Base-by-base conservation (phyloP, 1,139 yeast genomes). In the Diutina neorugosa region DNA sequence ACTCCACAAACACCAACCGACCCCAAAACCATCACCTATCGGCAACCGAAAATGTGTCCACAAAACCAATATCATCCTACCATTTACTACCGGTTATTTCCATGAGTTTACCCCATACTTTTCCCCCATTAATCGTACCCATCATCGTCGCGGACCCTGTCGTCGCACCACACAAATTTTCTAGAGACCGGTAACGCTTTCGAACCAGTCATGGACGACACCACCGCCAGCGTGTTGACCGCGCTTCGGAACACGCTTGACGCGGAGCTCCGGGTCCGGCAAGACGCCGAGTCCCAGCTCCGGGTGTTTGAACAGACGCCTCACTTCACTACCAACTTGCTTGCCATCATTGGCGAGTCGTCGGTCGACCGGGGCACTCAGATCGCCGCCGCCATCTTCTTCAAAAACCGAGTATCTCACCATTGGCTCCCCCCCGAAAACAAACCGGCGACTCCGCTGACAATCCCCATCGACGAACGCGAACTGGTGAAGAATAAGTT, bases 301-400 rank as follows among this genome's bases (percentile, higher is more conserved):
- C 68, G 66, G 51, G 65, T 64, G 16, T 74, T 66, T 55, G 79
- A 73, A 58, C 70, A 67, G 56, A 76, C 72, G 55, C 75, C 80
- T 1, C 86, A 86, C 1, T 81, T 82, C 66, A 78, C 86, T 1
- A 71, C 75, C 11, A 80, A 78, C 60, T 69, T 82, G 54, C 69
- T 84, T 42, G 81, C 77, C 52, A 69, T 82, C 53, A 73, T 80
- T 20, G 64, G 68, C 21, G 86, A 82, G 59, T 64, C 65, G 2
- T 64, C 70, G 2, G 69, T 78, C 18, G 71, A 77, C 47, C 60
- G 68, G 18, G 78, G 81, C 14, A 73, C 79, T 54, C 78, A 84
- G 60, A 68, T 80, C 52, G 77, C 86, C 16, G 81, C 87, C 3
- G 82, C 86, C 3, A 81, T 85, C 52, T 80, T 81, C 61, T 80